These are phyloP conservation scores for Phoma sp. DNA, from an alignment of 2,329 filamentous ascomycete genomes.

Conservation along the genomic window DNA sequence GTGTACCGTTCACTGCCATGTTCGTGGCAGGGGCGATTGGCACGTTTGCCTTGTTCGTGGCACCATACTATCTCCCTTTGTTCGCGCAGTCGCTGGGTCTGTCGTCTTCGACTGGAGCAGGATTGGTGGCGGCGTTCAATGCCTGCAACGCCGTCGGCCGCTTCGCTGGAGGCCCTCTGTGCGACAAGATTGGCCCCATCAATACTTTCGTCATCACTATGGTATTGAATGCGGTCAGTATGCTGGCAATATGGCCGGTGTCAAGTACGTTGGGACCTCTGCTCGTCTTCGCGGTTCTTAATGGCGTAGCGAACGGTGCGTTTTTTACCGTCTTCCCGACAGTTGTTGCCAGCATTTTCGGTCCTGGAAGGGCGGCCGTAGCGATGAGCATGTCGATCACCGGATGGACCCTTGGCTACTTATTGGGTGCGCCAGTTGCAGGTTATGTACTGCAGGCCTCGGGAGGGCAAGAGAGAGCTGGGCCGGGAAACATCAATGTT, in stretches of 20 bases:
- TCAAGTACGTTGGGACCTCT: slow-evolving; percentile 31
- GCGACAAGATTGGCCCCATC: slow-evolving; percentile 39
- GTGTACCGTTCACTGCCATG: slow-evolving; percentile 26
- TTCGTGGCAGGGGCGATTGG: slow-evolving; percentile 33
- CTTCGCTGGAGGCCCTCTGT: slow-evolving; percentile 33
- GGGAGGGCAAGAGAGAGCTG: slow-evolving; percentile 23
- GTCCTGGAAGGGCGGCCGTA: slow-evolving; percentile 32
- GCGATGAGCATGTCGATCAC: slow-evolving; percentile 38
- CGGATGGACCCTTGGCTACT: slow-evolving; percentile 34
- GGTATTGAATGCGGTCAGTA: slow-evolving; percentile 33
- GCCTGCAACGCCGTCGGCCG: slow-evolving; percentile 35
- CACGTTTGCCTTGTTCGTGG: slow-evolving; percentile 37
- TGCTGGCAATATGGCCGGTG: slow-evolving; percentile 42
- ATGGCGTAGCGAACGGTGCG: slow-evolving; percentile 37
- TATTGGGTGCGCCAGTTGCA: slow-evolving; percentile 37
- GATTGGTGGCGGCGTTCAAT: slow-evolving; percentile 36
- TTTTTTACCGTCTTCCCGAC: slow-evolving; percentile 39
- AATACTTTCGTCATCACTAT: slow-evolving; percentile 40
- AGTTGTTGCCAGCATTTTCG: slow-evolving; percentile 35
- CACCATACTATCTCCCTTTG: slow-evolving; percentile 36
- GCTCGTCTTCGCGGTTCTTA: slow-evolving; percentile 31
- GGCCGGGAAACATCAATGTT: slow-evolving; percentile 20
- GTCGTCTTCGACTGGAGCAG: slow-evolving; percentile 30
- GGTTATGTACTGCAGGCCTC: slow-evolving; percentile 36
- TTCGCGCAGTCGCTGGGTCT: slow-evolving; percentile 34